Evolutionary conservation across 345 rosid genomes (phyloP), one percentile per base, ranked within the genome.

Genomic region (Eucalyptus curtisii): DNA sequence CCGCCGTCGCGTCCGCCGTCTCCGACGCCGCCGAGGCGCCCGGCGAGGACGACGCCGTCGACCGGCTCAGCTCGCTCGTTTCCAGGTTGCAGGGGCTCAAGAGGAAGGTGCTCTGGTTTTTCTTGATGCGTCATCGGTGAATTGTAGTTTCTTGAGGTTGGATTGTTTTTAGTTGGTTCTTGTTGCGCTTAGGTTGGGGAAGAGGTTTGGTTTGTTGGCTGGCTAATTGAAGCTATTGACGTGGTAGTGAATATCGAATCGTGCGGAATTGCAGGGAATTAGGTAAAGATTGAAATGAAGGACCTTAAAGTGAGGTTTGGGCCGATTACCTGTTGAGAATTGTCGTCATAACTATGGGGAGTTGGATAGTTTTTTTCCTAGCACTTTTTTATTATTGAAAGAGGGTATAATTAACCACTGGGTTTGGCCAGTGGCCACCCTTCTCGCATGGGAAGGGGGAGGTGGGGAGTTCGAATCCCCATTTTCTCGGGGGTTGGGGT

Each of bases 11-110:
- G 8, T 93, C 97, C 64, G 91, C 92, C 89, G 95, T 96, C 89
- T 88, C 90, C 22, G 97, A 94, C 66, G 92, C 90, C 88, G 95
- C 96, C 86, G 95, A 94, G 87, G 90, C 97, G 53, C 92, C 98
- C 40, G 91, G 92, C 66, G 97, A 94, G 86, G 98, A 95, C 88
- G 95, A 91, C 59, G 96, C 99, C 66, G 96, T 97, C 53, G 91
- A 94, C 87, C 96, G 94, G 82, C 99, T 97, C 49, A 92, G 93
- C 59, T 92, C 94, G 85, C 97, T 97, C 37, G 99, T 97, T 4
- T 97, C 98, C 89, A 95, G 98, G 91, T 93, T 98, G 90, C 99
- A 97, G 89, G 99, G 99, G 44, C 97, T 98, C 86, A 98, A 98
- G 93, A 90, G 99, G 89, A 98, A 97, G 98, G 99, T 96, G 89